phyloP scores from a whole-genome alignment of 2,329 filamentous ascomycete species.

The Coniochaeta sp. region DNA sequence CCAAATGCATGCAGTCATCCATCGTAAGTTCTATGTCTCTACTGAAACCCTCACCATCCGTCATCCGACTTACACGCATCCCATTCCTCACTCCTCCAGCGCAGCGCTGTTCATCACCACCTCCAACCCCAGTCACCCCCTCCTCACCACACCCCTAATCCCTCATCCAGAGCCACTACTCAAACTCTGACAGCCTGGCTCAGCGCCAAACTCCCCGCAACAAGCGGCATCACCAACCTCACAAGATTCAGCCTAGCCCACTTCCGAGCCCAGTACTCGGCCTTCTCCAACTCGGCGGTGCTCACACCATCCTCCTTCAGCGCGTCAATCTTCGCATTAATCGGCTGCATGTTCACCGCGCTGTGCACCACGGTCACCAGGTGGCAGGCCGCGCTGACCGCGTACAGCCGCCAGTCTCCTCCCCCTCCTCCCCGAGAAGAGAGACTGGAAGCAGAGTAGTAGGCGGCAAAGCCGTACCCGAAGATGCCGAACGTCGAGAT shows the following conservation, averaged over 20 bases:
- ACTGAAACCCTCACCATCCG: background rate
- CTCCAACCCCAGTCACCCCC: background rate
- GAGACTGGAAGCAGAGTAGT: conserved; percentile 18
- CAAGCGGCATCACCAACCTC: conserved; percentile 23
- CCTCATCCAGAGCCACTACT: background rate
- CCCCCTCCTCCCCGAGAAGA: conserved; percentile 13
- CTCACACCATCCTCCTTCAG: conserved; percentile 14
- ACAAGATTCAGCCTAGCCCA: conserved; percentile 28
- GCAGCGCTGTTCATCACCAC: background rate
- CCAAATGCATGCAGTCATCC: too few species aligned
- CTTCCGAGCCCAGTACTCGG: conserved; percentile 23
- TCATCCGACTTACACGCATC: background rate
- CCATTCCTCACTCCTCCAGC: background rate
- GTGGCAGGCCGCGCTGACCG: conserved; percentile 33
- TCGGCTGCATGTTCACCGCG: conserved; percentile 41
- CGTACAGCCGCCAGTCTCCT: conserved; percentile 35
- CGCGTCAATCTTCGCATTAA: conserved; percentile 39
- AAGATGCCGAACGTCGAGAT: conserved; percentile 39
- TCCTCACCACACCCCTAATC: background rate
- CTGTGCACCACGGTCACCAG: conserved; percentile 39
- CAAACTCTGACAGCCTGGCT: background rate
- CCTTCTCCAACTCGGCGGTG: conserved; percentile 16
- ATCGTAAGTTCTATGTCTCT: too few species aligned
- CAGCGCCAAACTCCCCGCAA: conserved; percentile 25
- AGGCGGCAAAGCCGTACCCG: conserved; percentile 37